Base-by-base conservation (phyloP, 2,329 filamentous ascomycete species). In the Fusarium protoensiforme region DNA sequence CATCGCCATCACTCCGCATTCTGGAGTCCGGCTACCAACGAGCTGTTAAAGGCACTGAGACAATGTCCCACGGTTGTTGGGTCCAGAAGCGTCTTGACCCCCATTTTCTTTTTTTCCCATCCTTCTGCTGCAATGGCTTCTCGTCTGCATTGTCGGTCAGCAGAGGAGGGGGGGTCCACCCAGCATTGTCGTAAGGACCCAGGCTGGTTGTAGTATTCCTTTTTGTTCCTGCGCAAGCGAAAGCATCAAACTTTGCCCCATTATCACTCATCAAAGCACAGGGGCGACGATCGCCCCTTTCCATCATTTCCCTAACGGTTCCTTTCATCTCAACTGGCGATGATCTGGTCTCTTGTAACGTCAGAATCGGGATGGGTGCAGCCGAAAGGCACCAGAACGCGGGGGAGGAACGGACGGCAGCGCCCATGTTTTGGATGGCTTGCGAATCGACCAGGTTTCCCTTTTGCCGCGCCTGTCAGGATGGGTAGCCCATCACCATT, bases 391-490 rank as follows among this genome's bases (percentile, higher is more conserved):
- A 74, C 71, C 71, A 57, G 67, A 73, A 61, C 67, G 71, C 71
- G 71, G 64, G 71, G 66, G 61, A 56, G 67, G 67, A 65, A 60
- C 54, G 67, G 59, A 36, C 46, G 60, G 63, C 51, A 27, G 43
- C 58, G 67, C 56, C 53, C 48, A 51, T 71, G 61, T 43, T 27
- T 18, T 63, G 29, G 67, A 71, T 74, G 67, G 67, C 71, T 69
- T 72, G 61, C 48, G 29, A 58, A 68, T 66, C 64, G 65, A 59
- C 68, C 61, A 64, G 72, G 71, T 64, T 69, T 74, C 59, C 43
- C 27, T 33, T 72, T 74, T 78, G 73, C 76, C 75, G 76, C 76
- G 38, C 76, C 76, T 78, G 58, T 78, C 46, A 78, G 59, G 66
- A 58, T 22, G 43, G 54, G 66, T 66, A 60, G 56, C 74, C 67